Base-by-base conservation (phyloP, 2,329 filamentous ascomycete genomes). In the Fusarium palustre region DNA sequence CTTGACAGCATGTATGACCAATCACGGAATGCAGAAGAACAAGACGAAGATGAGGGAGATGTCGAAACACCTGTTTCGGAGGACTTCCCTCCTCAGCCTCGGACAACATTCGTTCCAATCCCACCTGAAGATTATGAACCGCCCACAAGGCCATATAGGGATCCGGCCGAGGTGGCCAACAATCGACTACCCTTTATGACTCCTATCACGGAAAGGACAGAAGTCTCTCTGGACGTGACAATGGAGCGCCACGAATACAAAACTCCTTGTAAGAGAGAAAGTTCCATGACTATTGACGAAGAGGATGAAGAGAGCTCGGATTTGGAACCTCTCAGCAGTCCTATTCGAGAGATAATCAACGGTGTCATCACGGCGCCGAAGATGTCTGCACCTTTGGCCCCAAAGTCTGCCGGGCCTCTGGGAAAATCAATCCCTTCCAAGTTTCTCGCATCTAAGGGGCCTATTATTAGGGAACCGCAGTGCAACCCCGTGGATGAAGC, bases 141-240 rank as follows among this genome's bases (percentile, higher is more conserved):
- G 45, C 91, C 93, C 20, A 91, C 87, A 59, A 87, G 90, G 48
- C 92, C 92, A 61, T 97, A 91, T 84, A 90, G 94, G 76, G 92
- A 97, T 79, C 88, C 93, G 76, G 87, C 83, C 36, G 87, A 94
- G 77, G 86, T 91, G 79, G 93, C 94, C 63, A 97, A 97, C 75
- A 97, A 94, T 79, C 91, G 94, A 56, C 84, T 98, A 12, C 96
- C 95, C 5, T 99, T 98, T 78, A 98, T 99, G 96, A 99, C 96
- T 0, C 96, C 96, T 2, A 99, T 99, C 70, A 95, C 96, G 2
- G 96, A 99, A 79, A 90, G 93, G 74, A 99, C 96, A 0, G 96
- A 99, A 79, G 92, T 90, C 13, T 97, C 94, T 1, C 81, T 98
- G 7, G 91, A 91, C 36, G 81, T 91, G 42, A 86, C 87, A 7